A percentile compares a stretch with the other conserved stretches of the same genome.
These are phyloP conservation scores for Aspergillus egyptiacus DNA, from an alignment of 495 filamentous ascomycete species.

Conservation along the genomic window DNA sequence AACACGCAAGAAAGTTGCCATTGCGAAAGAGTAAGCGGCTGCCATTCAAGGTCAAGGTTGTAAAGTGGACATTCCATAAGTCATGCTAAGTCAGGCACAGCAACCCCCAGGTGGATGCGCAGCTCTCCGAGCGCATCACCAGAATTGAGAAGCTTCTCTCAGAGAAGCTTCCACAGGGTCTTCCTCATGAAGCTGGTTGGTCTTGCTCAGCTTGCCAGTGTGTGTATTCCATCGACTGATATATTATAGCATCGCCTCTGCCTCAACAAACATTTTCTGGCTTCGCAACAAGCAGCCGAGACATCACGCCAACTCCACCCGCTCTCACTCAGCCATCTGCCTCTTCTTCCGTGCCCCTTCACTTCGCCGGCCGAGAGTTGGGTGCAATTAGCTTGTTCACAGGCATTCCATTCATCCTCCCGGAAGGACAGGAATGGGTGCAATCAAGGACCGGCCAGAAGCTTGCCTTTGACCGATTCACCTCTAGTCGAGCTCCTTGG, in stretches of 20 bases:
- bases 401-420: conserved; percentile 42
- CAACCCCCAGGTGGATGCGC: conserved; percentile 14
- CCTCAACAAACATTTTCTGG: neutral
- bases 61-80: neutral
- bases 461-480: conserved; percentile 33
- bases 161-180: conserved; percentile 26
- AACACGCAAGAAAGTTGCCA: conserved; percentile 26
- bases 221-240: neutral
- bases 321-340: conserved; percentile 12
- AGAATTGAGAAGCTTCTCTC: conserved; percentile 37
- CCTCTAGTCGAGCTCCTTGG: conserved; percentile 28
- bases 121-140: conserved; percentile 35
- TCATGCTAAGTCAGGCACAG: neutral
- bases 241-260: neutral
- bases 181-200: conserved; percentile 25
- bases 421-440: conserved; percentile 43
- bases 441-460: conserved; percentile 40
- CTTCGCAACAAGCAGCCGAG: neutral
- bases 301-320: neutral
- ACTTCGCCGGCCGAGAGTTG: conserved; percentile 45
- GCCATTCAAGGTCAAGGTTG: neutral
- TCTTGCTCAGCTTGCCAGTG: neutral
- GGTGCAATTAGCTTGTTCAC: conserved; percentile 42
- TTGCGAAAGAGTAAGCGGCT: conserved; percentile 20
- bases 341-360: conserved; percentile 36